Conservation (phyloP, 768 basidiomycete genomes). For the Pholiota molesta region DNA sequence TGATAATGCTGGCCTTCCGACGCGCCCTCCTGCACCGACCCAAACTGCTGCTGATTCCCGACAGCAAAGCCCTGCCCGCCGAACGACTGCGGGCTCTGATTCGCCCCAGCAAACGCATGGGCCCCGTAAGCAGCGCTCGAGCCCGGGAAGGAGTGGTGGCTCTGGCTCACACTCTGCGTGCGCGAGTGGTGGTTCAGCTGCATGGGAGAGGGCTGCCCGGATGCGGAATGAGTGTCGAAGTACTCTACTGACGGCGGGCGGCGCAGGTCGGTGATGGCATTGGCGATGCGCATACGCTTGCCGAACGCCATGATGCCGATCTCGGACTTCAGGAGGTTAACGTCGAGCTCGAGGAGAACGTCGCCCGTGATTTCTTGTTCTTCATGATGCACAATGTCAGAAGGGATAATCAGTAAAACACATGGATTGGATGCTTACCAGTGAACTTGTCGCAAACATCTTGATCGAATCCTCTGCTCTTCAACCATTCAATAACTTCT, state of each 20-base stretch:
- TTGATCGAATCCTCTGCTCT: conserved; percentile 81
- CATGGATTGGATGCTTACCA: conserved; percentile 49
- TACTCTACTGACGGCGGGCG: conserved; percentile 68
- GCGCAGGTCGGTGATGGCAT: conserved; percentile 88
- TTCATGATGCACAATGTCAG: conserved; percentile 28
- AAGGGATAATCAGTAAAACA: conserved; percentile 9
- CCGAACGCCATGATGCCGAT: conserved; percentile 94
- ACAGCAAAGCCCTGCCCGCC: conserved; percentile 23
- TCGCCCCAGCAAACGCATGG: conserved; percentile 33
- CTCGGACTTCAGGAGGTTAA: conserved; percentile 88
- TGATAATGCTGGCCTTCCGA: background rate
- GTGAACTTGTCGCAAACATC: conserved; percentile 84
- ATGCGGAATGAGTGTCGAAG: conserved; percentile 37
- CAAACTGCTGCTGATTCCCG: conserved; percentile 19
- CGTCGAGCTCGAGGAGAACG: conserved; percentile 92
- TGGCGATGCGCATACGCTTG: conserved; percentile 90
- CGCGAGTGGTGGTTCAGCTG: conserved; percentile 37
- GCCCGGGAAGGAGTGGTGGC: conserved; percentile 47
- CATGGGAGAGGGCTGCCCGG: conserved; percentile 18
- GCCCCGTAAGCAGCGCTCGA: conserved; percentile 18
- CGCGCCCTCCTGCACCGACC: conserved; percentile 7
- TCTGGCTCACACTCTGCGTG: conserved; percentile 45
- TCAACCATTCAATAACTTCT: conserved; percentile 90
- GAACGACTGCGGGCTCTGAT: conserved; percentile 50
- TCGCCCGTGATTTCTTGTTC: conserved; percentile 99